Conservation (phyloP, 805 yeast genomes). For the Maudiozyma saulgeensis region DNA sequence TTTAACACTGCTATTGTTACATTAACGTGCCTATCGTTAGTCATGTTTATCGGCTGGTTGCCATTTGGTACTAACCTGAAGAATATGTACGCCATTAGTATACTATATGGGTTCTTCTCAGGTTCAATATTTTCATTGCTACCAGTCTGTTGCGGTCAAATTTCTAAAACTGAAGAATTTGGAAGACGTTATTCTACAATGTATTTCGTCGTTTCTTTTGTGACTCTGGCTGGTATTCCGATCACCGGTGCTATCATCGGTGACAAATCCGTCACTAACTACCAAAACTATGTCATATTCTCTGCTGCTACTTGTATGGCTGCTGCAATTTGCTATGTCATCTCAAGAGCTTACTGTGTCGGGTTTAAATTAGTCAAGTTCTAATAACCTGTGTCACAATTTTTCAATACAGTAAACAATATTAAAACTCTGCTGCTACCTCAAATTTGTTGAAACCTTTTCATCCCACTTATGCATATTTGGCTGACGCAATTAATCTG, state of each 20-base stretch:
- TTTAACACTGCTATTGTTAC: slow-evolving; percentile 41
- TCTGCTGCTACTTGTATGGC: slow-evolving; percentile 31
- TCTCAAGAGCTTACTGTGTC: slow-evolving; percentile 38
- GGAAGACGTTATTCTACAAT: slow-evolving; percentile 49
- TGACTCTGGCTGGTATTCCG: slow-evolving; percentile 42
- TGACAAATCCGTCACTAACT: slow-evolving; percentile 26
- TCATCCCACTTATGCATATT: no score
- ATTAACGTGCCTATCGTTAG: slow-evolving; percentile 22
- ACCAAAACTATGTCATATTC: slow-evolving; percentile 32
- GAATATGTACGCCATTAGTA: slow-evolving; percentile 36
- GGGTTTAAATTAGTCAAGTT: slow-evolving; percentile 33
- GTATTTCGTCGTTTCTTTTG: slow-evolving; percentile 49
- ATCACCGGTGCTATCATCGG: slow-evolving; percentile 43
- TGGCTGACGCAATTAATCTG: neutral
- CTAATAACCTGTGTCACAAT: neutral
- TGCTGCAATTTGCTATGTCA: slow-evolving; percentile 33
- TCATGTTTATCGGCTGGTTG: slow-evolving; percentile 32
- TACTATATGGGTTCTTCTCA: slow-evolving; percentile 43
- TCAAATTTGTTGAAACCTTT: neutral
- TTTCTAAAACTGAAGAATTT: slow-evolving; percentile 43
- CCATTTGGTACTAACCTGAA: slow-evolving; percentile 29
- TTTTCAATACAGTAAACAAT: no score
- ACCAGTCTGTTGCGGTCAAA: slow-evolving; percentile 52
- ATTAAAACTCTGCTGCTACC: neutral
- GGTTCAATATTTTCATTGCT: slow-evolving; percentile 46